Evolutionary conservation across 2,329 filamentous ascomycete genomes (phyloP), one percentile per base, ranked within the genome.

Genomic region (Fusarium sacchari): DNA sequence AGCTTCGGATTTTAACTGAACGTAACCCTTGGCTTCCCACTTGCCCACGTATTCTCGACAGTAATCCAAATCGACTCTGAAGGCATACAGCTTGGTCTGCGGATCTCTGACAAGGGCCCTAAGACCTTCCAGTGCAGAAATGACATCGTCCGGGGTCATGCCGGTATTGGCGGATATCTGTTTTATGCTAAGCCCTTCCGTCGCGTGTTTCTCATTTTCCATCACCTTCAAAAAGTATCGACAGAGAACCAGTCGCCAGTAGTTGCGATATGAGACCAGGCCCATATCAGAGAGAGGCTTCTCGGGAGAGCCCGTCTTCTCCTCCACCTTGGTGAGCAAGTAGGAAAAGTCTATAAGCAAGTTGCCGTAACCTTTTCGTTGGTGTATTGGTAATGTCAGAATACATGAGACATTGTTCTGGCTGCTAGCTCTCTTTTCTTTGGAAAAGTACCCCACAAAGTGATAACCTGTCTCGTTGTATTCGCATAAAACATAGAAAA

Each of bases 391-490:
- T 43, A 99, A 86, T 8, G 97, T 97, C 53, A 99, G 85, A 76
- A 99, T 99, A 82, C 96, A 99, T 14, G 95, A 98, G 53, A 99
- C 96, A 74, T 99, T 99, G 82, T 99, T 98, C 77, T 95, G 92
- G 69, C 95, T 97, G 82, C 94, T 96, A 5, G 94, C 93, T 47
- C 97, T 89, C 84, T 99, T 99, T 84, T 99, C 96, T 81, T 99
- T 99, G 57, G 96, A 98, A 79, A 99, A 99, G 80, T 99, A 99
- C n/a, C 96, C 96, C 32, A 98, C 96, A 76, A 99, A 96, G 80
- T 98, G 96, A 80, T 96, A 98, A 24, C 96, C 96, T 24, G 92
- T 89, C 63, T 96, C 93, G 79, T 98, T 94, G 76, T 95, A 96
- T 77, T 97, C 96, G 74, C 95, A 97, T 84, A 98, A 94, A 77